Percentiles rank a stretch among this genome's conserved stretches.
Evolutionary conservation across 2,329 filamentous ascomycete species (phyloP).

Genomic region (Arthrobotrys sphaeroides): DNA sequence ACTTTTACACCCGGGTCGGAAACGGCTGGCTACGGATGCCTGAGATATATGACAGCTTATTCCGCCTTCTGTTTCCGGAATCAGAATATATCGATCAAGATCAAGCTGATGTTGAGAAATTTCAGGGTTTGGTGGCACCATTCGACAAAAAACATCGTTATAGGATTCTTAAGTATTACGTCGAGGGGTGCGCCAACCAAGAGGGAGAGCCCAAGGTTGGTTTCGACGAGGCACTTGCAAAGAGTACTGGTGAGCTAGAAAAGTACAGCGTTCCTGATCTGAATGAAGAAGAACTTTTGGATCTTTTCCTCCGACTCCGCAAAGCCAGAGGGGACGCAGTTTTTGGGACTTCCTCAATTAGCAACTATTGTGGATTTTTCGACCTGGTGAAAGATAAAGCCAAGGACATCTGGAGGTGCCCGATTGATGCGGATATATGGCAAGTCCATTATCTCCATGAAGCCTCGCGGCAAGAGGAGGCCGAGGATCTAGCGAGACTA

Average conservation of each 20-base stretch:
- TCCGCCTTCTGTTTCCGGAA: neutral
- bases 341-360: neutral
- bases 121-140: no score
- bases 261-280: neutral
- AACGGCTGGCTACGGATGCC: neutral
- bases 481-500: neutral
- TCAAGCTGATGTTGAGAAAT: no score
- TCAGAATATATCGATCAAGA: no score
- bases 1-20: neutral
- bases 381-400: neutral
- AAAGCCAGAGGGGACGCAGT: neutral
- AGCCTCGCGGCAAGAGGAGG: neutral
- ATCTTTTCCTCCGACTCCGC: constrained; percentile 1
- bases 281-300: neutral
- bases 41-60: neutral
- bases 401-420: neutral
- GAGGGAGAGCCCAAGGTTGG: neutral
- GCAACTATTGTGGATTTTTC: neutral
- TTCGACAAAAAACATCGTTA: neutral
- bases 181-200: neutral
- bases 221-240: neutral
- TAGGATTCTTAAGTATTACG: neutral
- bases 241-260: neutral
- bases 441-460: neutral
- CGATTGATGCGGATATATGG: neutral